A percentile compares a stretch with the other conserved stretches of the same genome.
These are phyloP conservation scores for Casuarina cunninghamiana DNA, from an alignment of 306 rosid genomes.

Conservation along the genomic window DNA sequence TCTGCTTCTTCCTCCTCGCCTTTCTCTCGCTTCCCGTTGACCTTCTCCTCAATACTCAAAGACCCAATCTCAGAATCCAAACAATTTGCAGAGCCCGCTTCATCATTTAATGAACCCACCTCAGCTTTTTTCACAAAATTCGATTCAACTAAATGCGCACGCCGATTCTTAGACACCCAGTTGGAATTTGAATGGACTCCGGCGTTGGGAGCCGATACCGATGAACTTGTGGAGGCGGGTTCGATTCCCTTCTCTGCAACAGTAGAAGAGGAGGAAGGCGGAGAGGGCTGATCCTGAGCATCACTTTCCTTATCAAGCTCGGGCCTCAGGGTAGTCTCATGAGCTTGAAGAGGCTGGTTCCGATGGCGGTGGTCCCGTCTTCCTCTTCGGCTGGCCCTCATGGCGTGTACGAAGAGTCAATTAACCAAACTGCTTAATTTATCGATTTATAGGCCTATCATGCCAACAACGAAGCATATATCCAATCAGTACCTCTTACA, in stretches of 20 bases:
- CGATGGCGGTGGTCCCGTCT: background rate
- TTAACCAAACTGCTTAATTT: no score
- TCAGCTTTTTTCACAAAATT: constrained; percentile 40
- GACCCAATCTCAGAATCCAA: constrained; percentile 23
- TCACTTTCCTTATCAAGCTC: background rate
- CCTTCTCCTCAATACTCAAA: constrained; percentile 23
- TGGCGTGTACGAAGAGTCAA: background rate
- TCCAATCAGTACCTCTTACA: no score
- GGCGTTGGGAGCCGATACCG: background rate
- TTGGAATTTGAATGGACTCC: constrained; percentile 9
- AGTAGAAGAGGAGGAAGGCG: constrained; percentile 7
- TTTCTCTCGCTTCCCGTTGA: constrained; percentile 5
- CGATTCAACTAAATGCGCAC: constrained; percentile 24
- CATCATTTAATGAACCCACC: constrained; percentile 23
- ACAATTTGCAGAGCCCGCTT: constrained; percentile 11
- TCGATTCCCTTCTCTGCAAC: background rate
- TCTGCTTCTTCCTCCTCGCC: constrained; percentile 5
- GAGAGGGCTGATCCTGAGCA: background rate
- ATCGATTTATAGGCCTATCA: no score
- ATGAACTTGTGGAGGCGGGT: constrained; percentile 2
- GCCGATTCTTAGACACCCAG: constrained; percentile 25
- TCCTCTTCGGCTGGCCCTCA: constrained; percentile 8
- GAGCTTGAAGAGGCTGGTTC: background rate
- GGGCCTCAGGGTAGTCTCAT: constrained; percentile 14
- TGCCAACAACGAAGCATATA: no score